Conservation (phyloP, 495 filamentous ascomycete genomes). For the Cetradonia linearis region DNA sequence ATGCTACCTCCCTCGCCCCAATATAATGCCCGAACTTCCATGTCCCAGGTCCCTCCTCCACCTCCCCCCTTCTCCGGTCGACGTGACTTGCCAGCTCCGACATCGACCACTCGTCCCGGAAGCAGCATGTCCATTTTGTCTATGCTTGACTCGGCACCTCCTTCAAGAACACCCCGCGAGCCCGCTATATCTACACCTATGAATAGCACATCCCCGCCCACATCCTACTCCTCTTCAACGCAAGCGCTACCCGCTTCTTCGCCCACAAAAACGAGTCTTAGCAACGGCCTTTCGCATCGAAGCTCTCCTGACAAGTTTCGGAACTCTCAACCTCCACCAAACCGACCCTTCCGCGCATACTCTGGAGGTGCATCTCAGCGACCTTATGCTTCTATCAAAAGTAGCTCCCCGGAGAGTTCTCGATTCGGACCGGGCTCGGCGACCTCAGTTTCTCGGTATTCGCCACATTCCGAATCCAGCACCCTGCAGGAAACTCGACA, state of each 20-base stretch:
- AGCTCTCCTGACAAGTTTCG: constrained; percentile 60
- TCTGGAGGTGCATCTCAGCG: constrained; percentile 34
- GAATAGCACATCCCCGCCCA: constrained; percentile 15
- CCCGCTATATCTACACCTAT: constrained; percentile 28
- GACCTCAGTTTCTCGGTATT: constrained; percentile 11
- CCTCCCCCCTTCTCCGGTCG: constrained; percentile 37
- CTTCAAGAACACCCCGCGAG: constrained; percentile 54
- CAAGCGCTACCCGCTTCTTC: constrained; percentile 40
- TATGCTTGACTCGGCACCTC: constrained; percentile 59
- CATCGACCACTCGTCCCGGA: constrained; percentile 44
- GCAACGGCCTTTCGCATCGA: constrained; percentile 56
- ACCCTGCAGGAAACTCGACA: constrained; percentile 3
- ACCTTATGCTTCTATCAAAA: constrained; percentile 14
- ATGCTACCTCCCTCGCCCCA: constrained; percentile 54
- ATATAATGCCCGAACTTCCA: constrained; percentile 31
- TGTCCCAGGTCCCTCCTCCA: constrained; percentile 29
- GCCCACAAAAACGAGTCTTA: constrained; percentile 41
- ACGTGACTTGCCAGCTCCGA: constrained; percentile 43
- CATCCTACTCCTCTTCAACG: constrained; percentile 4
- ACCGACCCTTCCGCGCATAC: constrained; percentile 36
- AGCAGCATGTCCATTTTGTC: constrained; percentile 96
- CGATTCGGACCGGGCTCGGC: constrained; percentile 32
- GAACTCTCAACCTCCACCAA: constrained; percentile 29
- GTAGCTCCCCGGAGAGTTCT: constrained; percentile 26
- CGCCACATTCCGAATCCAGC: constrained; percentile 13